phyloP scores from a whole-genome alignment of 164 flowering plant genomes.

The Buxus sempervirens region DNA sequence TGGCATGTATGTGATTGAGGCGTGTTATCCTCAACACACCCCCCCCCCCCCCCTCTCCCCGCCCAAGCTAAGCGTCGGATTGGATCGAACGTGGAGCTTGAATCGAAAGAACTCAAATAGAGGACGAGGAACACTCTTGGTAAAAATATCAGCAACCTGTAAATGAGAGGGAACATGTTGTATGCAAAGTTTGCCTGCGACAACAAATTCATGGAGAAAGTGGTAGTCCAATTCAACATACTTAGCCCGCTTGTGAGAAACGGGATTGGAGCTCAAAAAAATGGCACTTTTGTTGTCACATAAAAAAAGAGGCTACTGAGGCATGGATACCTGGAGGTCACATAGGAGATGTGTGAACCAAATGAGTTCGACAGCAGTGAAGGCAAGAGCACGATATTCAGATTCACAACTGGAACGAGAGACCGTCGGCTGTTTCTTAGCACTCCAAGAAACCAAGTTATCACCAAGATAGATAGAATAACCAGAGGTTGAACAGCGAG shows the following conservation, averaged over 20 bases:
- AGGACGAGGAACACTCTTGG: constrained; percentile 5
- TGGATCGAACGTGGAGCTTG: constrained; percentile 4
- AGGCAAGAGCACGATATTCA: constrained; percentile 10
- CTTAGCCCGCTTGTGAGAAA: constrained; percentile 10
- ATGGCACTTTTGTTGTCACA: constrained; percentile 9
- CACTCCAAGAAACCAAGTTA: constrained; percentile 8
- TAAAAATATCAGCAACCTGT: constrained; percentile 6
- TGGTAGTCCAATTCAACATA: constrained; percentile 9
- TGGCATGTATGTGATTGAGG: no score
- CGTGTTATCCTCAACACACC: no score
- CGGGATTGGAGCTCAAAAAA: not conserved
- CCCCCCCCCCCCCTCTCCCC: no score
- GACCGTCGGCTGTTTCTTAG: constrained; percentile 12
- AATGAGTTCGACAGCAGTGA: not conserved
- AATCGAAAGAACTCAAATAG: not conserved
- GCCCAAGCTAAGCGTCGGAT: constrained; percentile 14
- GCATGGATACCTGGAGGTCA: not conserved
- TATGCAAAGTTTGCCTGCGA: not conserved
- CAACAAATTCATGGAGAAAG: constrained; percentile 1
- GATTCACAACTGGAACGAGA: constrained; percentile 5
- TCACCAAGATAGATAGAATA: constrained; percentile 7
- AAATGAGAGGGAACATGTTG: not conserved
- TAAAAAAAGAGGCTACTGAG: not conserved
- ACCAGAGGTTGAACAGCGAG: constrained; percentile 1
- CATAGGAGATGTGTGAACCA: constrained; percentile 6